Base-by-base conservation (phyloP, 2,329 filamentous ascomycete genomes). In the Hirsutella rhossiliensis region DNA sequence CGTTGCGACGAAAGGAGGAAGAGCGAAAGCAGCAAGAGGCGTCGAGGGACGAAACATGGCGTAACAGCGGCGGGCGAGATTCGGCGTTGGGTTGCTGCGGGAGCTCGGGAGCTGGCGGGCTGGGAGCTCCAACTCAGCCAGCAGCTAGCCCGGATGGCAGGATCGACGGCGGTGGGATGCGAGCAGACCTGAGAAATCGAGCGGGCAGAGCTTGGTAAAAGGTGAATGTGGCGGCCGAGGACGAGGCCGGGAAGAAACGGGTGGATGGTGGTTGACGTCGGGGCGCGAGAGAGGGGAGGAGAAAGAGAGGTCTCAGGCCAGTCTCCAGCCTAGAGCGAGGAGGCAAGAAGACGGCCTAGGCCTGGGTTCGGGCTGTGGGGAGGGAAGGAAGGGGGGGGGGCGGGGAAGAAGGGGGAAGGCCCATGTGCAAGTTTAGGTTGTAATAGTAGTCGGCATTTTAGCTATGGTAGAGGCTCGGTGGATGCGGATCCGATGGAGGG, bases 31-130 rank as follows among this genome's bases (percentile, higher is more conserved):
- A 11, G 38, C 34, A 17, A 17, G 34, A 17, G 34, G n/a, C 13
- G 13, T 17, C 15, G 15, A n/a, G 17, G 17, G 43, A 43, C 50
- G 42, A 39, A 39, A 39, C 42, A 43, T 43, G 42, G 36, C 42
- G 42, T 32, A 23, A 17, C 9, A 34, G 42, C 36, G 34, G 17
- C 36, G 42, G 11, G 34, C 34, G 15, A 17, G 34, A 17, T 13
- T 15, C 23, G 28, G 41, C 20, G 17, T 18, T 18, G 20, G 27
- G 41, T 32, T 36, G 40, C 40, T 32, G 30, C 23, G 37, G 31
- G 20, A 19, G 41, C 23, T 27, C 9, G 13, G n/a, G 18, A 23
- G 11, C 23, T 23, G 4, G 23, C 23, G 23, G 23, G 23, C 23
- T 23, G 23, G 23, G 23, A 7, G 23, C 7, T 23, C 4, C n/a